Evolutionary conservation across 768 basidiomycete species (phyloP).

Genomic region (Pleurotus eryngii): DNA sequence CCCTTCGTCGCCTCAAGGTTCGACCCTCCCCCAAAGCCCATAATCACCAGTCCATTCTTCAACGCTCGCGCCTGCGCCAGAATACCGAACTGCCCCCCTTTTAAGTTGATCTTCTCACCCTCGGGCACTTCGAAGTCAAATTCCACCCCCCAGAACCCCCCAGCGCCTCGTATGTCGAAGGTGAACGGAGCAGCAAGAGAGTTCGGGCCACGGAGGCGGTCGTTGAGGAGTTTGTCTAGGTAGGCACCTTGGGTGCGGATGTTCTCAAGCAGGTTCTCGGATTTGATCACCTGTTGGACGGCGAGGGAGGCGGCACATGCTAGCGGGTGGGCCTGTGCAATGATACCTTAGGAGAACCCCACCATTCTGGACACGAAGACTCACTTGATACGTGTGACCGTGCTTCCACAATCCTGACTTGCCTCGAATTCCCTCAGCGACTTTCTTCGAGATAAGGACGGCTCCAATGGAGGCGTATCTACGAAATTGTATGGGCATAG

Average conservation of each 20-base stretch:
- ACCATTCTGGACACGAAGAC: neutral
- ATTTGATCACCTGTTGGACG: slow-evolving; percentile 33
- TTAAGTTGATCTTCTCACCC: slow-evolving; percentile 44
- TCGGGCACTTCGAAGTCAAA: slow-evolving; percentile 60
- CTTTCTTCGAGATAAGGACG: slow-evolving; percentile 67
- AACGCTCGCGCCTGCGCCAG: slow-evolving; percentile 68
- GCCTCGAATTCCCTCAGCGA: slow-evolving; percentile 66
- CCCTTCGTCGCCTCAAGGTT: slow-evolving; percentile 70
- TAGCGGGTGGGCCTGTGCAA: slow-evolving; percentile 43
- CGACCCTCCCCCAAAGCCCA: slow-evolving; percentile 72
- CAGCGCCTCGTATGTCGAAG: slow-evolving; percentile 81
- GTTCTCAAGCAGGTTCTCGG: slow-evolving; percentile 10
- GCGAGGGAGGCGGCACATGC: slow-evolving; percentile 79
- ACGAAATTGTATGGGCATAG: neutral
- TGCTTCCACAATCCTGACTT: slow-evolving; percentile 77
- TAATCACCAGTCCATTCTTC: slow-evolving; percentile 62
- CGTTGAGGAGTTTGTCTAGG: slow-evolving; percentile 45
- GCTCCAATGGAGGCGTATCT: slow-evolving; percentile 85
- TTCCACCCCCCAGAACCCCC: slow-evolving; percentile 82
- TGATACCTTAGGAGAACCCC: neutral
- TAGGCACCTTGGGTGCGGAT: slow-evolving; percentile 2
- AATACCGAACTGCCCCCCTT: slow-evolving; percentile 57
- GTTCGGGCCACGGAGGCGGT: slow-evolving; percentile 52
- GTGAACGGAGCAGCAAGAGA: slow-evolving; percentile 60
- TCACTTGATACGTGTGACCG: slow-evolving; percentile 82